Evolutionary conservation across 169 alveolate genomes (phyloP).

Genomic region (Plasmodium vivax): DNA sequence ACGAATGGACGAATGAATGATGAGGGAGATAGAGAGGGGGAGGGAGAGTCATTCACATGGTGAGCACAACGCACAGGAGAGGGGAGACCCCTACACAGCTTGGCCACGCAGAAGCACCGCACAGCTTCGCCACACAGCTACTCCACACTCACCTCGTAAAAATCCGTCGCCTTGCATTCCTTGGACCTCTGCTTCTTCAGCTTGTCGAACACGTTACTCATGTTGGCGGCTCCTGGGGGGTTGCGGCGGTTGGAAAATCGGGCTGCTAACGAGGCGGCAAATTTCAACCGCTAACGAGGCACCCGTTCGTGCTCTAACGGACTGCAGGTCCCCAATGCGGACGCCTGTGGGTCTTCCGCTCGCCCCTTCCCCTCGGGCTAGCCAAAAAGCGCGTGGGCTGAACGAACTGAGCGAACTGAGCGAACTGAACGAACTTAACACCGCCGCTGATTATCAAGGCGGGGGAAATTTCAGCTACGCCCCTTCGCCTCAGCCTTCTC

Average conservation of each 20-base stretch:
- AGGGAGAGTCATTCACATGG: neutral
- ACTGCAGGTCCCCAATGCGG: neutral
- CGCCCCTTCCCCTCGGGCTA: neutral
- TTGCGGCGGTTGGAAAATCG: neutral
- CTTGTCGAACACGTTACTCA: conserved; percentile 71
- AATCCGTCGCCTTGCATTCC: conserved; percentile 73
- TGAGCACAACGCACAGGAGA: neutral
- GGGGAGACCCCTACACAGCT: neutral
- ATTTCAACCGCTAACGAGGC: neutral
- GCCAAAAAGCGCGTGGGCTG: neutral
- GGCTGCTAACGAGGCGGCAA: neutral
- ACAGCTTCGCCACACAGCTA: neutral
- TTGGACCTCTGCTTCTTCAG: conserved; percentile 68
- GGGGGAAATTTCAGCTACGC: neutral
- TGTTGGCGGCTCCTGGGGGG: conserved; percentile 12
- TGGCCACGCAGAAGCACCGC: neutral
- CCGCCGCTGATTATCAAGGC: neutral
- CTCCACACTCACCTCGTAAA: conserved; percentile 40
- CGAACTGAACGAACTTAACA: no score
- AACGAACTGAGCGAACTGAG: neutral
- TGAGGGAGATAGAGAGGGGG: no score
- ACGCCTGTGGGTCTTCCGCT: neutral
- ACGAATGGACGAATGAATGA: neutral
- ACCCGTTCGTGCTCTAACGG: neutral
- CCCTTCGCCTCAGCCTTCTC: neutral